Evolutionary conservation across 306 rosid genomes (phyloP), one percentile per base, ranked within the genome.

Genomic region (Fragaria iinumae): DNA sequence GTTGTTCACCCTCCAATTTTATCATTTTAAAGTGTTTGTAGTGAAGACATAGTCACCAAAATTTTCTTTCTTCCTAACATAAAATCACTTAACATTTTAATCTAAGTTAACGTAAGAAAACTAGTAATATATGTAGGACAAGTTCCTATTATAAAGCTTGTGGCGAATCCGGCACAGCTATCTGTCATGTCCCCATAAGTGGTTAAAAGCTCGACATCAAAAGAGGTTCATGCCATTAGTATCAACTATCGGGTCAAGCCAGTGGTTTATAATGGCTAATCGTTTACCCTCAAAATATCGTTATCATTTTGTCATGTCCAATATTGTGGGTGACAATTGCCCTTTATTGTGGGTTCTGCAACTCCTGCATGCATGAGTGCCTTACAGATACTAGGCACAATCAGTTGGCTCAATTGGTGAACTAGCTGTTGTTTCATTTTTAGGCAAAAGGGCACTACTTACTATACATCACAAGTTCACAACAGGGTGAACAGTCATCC

Each of bases 171-270:
- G 69, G 68, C 62, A 59, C 11, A n/a, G 80, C 38, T 20, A 53
- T 53, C 80, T 75, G 84, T 76, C 80, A 23, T 80, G 84, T 69
- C 60, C 80, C 80, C 72, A 39, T 59, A 59, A 62, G 80, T 80
- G n/a, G 84, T 69, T 75, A 43, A 69, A 41, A 23, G 43, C 76
- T 80, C 83, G 52, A 80, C 79, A 75, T 69, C 80, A 20, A 38
- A 73, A 39, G 4, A 39, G 8, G 67, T 56, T 80, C 38, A 80
- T 60, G 67, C 18, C 27, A 65, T n/a, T 47, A 32, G 64, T 47
- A 60, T 29, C 59, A 77, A n/a, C 71, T 23, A 60, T 44, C 48
- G 69, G 14, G 53, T 38, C 74, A 13, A 29, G 71, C 70, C 34
- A 71, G 55, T 47, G 32, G 71, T 63, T 63, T 71, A 17, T 57